Evolutionary conservation across 129 eudicot genomes (phyloP).

Genomic region (sunflower (Helianthus annuus)): DNA sequence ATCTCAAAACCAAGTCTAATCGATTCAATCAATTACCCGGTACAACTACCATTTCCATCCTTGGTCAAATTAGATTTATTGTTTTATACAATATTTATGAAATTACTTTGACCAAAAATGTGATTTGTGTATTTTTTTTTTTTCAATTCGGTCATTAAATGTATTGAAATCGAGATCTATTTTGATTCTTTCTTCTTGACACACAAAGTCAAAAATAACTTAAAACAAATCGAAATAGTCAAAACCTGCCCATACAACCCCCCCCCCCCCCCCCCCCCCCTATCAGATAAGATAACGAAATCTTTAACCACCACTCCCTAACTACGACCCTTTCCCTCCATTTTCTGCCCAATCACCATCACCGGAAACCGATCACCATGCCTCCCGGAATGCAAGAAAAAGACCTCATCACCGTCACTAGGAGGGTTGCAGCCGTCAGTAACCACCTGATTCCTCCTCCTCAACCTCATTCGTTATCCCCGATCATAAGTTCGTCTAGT

Average conservation of each 20-base stretch:
- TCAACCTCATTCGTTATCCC: slow-evolving; percentile 9
- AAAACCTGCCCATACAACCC: slow-evolving; percentile 24
- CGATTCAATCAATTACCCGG: too few relatives aligned
- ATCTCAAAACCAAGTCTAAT: too few relatives aligned
- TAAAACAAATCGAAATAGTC: slow-evolving; percentile 16
- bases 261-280: slow-evolving; percentile 23
- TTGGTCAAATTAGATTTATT: too few relatives aligned
- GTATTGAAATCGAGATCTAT: neutral
- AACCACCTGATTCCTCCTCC: slow-evolving; percentile 62
- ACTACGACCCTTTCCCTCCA: slow-evolving; percentile 36
- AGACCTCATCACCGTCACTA: slow-evolving; percentile 36
- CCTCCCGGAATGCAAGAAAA: slow-evolving; percentile 41
- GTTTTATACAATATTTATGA: too few relatives aligned
- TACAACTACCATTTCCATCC: too few relatives aligned
- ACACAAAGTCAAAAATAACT: neutral
- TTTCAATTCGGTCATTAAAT: too few relatives aligned
- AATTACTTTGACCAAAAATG: too few relatives aligned
- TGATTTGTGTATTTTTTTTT: too few relatives aligned
- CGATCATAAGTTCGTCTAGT: slow-evolving; percentile 17
- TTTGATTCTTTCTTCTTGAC: neutral
- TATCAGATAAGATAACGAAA: slow-evolving; percentile 40
- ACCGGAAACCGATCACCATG: slow-evolving; percentile 31
- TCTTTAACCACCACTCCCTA: slow-evolving; percentile 22
- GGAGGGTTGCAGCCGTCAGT: slow-evolving; percentile 62
- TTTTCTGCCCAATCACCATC: slow-evolving; percentile 23